Base-by-base conservation (phyloP, 202 grass and related monocot species). In the Bolboschoenoplectus hybrid region DNA sequence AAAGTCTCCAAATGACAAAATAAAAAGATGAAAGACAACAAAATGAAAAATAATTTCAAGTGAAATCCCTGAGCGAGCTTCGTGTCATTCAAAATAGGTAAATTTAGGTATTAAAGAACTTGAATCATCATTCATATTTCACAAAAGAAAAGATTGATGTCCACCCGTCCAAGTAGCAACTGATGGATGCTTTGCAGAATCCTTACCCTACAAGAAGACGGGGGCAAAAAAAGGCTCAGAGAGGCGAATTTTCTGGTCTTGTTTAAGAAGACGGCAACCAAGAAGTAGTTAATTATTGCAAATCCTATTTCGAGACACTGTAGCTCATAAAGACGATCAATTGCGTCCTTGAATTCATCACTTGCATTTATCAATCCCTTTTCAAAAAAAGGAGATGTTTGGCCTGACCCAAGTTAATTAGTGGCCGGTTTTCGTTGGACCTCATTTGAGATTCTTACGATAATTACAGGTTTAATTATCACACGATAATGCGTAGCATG, bases 301-400 rank as follows among this genome's bases (percentile, higher is more conserved):
- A 49, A n/a, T 74, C 13, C 45, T 26, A 26, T 1, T 70, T 20
- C 12, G 3, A 53, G 10, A 13, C 2, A 75, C 46, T 52, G 40
- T 76, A 76, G 73, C 10, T 76, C 26, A 26, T 26, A 1, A 75
- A 57, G 6, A 55, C 74, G 57, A 77, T 7, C 9, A 5, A 56
- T 10, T 77, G 58, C 58, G 1, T 16, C 56, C 17, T 53, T 58
- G 3, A 58, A 26, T 26, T 58, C 7, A 62, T 77, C 12, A 55
- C 2, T 35, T 55, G 74, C 74, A 55, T 38, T 55, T 77, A 77
- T 77, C 74, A 77, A 77, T 77, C 74, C 11, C 74, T 77, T 77
- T 56, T 39, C 50, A 38, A 17, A 16, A 56, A 77, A 72, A 51
- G 51, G 1, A 38, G 2, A 56, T 77, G 74, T 36, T 77, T 56